Evolutionary conservation across 2,329 filamentous ascomycete genomes (phyloP), one percentile per base, ranked within the genome.

Genomic region (Fusarium scirpi): DNA sequence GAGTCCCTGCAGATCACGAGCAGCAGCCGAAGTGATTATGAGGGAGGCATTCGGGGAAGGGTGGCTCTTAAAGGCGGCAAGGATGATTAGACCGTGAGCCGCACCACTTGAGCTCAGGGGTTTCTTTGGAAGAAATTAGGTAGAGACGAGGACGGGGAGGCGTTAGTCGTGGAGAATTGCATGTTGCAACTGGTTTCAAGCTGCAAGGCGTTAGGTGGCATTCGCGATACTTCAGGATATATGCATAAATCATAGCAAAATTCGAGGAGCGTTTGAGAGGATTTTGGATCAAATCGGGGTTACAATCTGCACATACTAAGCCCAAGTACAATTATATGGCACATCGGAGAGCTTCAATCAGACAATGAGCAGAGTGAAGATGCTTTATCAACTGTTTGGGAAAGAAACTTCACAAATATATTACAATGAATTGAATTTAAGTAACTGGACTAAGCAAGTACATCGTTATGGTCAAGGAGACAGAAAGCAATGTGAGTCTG

Each of bases 11-110:
- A 76, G 16, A 65, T 61, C 11, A 68, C 64, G 52, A 78, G 80
- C 11, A 82, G 80, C 5, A 79, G 80, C 25, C 78, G 82, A 30
- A 81, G 78, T 29, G 80, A 82, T 10, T 79, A 79, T 4, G 80
- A 81, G 12, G 79, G 80, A 13, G 65, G 70, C 15, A 69, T 83
- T 16, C 78, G 83, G 38, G 82, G 81, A 24, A 80, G 84, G 46
- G 70, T 76, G 18, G 76, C 72, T 13, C 73, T 70, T 45, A 85
- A 85, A 70, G 83, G 80, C 16, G 65, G 55, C 25, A 71, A 71
- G 49, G 57, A 71, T 51, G 69, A 71, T 44, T 71, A 59, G 38
- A 43, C 5, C 10, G n/a, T 6, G 53, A 49, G 49, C 41, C 27
- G 18, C 24, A 54, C n/a, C 45, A 20, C 40, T 51, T 41, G 29